Evolutionary conservation across 1,139 yeast genomes (phyloP), one percentile per base, ranked within the genome.

Genomic region (Sugiyamaella castrensis): DNA sequence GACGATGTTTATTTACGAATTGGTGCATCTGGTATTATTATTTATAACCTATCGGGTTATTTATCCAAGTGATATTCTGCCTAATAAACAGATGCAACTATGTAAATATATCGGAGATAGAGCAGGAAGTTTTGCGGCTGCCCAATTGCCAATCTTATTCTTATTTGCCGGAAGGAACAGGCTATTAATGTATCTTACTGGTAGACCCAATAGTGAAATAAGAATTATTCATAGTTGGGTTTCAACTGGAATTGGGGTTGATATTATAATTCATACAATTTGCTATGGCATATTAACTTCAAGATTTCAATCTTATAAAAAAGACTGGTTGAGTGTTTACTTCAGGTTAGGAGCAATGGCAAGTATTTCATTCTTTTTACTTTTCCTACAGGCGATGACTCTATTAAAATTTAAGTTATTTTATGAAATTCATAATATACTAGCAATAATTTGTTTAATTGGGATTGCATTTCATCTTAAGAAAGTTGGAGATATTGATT

Each of bases 151-250:
- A 0, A 57, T 81, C 10, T 58, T 81, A 26, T 69, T 81, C 36
- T 60, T 79, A 32, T 74, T 82, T 67, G 85, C 82, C 0, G 85
- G 87, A 4, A 70, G 89, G 57, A 81, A 76, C 64, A 82, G 82
- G 61, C 65, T 82, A 46, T 62, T 82, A 34, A 75, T 78, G 52
- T 70, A 73, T 68, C 43, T 79, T 5, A 81, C 87, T 0, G 79
- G 84, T 19, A 75, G 84, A 79, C 37, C 44, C n/a, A 40, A 40
- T 28, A 13, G 36, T 12, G 19, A 12, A 5, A 26, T 49, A 16
- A 31, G 38, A 15, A 27, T 16, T 8, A 28, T 46, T 27, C 52
- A 49, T 38, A 29, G 15, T 4, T 41, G 44, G 43, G 24, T 49
- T 2, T 30, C 45, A 5, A 30, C 36, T 8, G 44, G 52, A 8